Conservation (phyloP, 1,284 basidiomycete genomes). For the Ustilago crameri region DNA sequence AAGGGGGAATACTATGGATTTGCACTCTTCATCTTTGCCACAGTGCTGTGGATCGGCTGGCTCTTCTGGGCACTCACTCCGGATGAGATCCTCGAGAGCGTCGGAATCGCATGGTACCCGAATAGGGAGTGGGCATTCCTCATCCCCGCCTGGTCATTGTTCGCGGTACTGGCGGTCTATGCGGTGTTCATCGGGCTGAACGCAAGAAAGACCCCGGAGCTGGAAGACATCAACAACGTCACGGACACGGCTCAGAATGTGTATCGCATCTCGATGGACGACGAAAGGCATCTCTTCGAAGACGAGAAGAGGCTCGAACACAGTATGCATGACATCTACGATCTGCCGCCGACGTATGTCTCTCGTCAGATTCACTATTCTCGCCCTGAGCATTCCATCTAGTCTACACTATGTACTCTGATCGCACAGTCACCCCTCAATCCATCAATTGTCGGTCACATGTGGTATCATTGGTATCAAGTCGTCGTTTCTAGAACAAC, state of each 20-base stretch:
- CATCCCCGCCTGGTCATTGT: conserved; percentile 53
- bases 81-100: conserved; percentile 30
- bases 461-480: conserved; percentile 13
- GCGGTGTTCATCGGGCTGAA: conserved; percentile 51
- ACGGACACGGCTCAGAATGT: conserved; percentile 34
- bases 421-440: neutral
- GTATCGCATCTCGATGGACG: conserved; percentile 9
- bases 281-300: conserved; percentile 23
- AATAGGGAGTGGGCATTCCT: conserved; percentile 60
- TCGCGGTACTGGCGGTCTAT: conserved; percentile 51
- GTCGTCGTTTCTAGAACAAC: neutral
- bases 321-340: conserved; percentile 45
- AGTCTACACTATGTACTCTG: no score
- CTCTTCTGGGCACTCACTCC: conserved; percentile 51
- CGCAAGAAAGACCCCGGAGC: conserved; percentile 35
- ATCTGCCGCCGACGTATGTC: conserved; percentile 50
- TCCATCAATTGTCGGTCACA: neutral
- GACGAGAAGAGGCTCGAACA: conserved; percentile 6
- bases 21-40: conserved; percentile 57
- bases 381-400: neutral
- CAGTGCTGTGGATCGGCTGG: conserved; percentile 51
- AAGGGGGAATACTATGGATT: conserved; percentile 58
- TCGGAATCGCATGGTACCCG: conserved; percentile 59
- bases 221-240: conserved; percentile 39
- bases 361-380: conserved; percentile 33